Evolutionary conservation across 345 rosid genomes (phyloP).

Genomic region (Chamaenerion angustifolium): DNA sequence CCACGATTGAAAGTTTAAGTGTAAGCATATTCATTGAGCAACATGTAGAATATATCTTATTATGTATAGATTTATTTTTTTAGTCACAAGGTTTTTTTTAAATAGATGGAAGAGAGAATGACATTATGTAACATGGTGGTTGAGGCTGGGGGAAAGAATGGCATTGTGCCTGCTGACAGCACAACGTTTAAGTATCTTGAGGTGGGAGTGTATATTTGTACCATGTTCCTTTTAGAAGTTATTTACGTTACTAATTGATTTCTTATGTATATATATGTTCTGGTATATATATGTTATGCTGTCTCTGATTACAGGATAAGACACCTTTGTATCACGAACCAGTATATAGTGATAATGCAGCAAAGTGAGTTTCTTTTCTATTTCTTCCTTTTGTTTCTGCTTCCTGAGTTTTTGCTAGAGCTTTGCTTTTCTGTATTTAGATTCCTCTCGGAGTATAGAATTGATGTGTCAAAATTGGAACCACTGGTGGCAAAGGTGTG

Average conservation of each 20-base stretch:
- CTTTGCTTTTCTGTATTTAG: slow-evolving; percentile 19
- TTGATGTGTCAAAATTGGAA: slow-evolving; percentile 79
- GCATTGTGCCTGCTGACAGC: slow-evolving; percentile 83
- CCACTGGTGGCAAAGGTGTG: slow-evolving; percentile 95
- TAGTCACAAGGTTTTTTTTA: background rate
- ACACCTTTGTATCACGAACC: slow-evolving; percentile 75
- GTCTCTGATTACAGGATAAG: slow-evolving; percentile 45
- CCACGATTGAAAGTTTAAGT: slow-evolving; percentile 69
- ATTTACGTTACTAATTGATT: background rate
- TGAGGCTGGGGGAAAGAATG: slow-evolving; percentile 98
- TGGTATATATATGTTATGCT: slow-evolving; percentile 1
- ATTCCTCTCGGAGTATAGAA: slow-evolving; percentile 70
- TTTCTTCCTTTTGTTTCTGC: background rate
- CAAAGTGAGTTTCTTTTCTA: slow-evolving; percentile 35
- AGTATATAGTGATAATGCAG: slow-evolving; percentile 76
- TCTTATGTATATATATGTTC: background rate
- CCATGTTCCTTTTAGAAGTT: background rate
- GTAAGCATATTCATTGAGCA: slow-evolving; percentile 26
- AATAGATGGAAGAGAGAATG: slow-evolving; percentile 98
- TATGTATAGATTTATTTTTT: background rate
- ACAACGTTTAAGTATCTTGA: slow-evolving; percentile 83
- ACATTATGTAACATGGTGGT: slow-evolving; percentile 94
- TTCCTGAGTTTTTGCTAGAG: slow-evolving; percentile 3
- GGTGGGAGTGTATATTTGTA: slow-evolving; percentile 22
- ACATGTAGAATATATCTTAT: background rate